Percentiles rank a stretch among this genome's conserved stretches.
Conservation (phyloP, 331 rosid species). For the Arachis monticola region DNA sequence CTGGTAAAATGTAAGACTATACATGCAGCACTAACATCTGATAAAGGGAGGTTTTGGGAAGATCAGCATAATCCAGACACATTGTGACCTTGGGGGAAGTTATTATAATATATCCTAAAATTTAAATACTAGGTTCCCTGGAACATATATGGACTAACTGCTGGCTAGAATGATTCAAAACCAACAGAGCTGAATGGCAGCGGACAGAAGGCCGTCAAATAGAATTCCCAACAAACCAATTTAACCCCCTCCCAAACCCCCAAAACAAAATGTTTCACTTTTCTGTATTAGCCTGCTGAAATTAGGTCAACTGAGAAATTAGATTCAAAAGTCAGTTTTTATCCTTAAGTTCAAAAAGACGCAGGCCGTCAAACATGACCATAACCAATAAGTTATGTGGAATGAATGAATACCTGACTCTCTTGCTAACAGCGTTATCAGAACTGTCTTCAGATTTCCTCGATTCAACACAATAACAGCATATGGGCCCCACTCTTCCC, state of each 20-base stretch:
- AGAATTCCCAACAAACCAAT: slow-evolving; percentile 11
- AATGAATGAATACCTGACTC: slow-evolving; percentile 56
- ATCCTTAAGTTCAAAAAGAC: slow-evolving; percentile 17
- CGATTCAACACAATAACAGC: slow-evolving; percentile 74
- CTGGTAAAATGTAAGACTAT: too few species aligned
- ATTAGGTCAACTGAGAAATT: slow-evolving; percentile 5
- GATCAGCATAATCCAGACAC: too few species aligned
- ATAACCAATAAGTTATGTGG: slow-evolving; percentile 11
- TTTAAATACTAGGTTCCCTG: slow-evolving; percentile 14
- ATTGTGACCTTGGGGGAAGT: too few species aligned
- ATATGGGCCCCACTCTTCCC: slow-evolving; percentile 63
- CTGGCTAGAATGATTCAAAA: slow-evolving; percentile 19
- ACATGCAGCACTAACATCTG: too few species aligned
- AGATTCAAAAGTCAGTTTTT: slow-evolving; percentile 16
- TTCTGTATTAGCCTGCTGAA: slow-evolving; percentile 23
- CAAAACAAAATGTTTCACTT: neutral
- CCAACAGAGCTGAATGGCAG: neutral
- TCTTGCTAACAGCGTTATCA: slow-evolving; percentile 44
- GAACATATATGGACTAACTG: slow-evolving; percentile 22
- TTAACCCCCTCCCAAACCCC: neutral
- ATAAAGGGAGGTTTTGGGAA: too few species aligned
- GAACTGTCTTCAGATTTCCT: slow-evolving; percentile 49
- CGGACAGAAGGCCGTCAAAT: slow-evolving; percentile 10
- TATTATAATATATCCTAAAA: too few species aligned
- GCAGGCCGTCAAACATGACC: slow-evolving; percentile 17